Evolutionary conservation across 2,329 filamentous ascomycete species (phyloP).

Genomic region (Davidsoniella neocaledoniae): DNA sequence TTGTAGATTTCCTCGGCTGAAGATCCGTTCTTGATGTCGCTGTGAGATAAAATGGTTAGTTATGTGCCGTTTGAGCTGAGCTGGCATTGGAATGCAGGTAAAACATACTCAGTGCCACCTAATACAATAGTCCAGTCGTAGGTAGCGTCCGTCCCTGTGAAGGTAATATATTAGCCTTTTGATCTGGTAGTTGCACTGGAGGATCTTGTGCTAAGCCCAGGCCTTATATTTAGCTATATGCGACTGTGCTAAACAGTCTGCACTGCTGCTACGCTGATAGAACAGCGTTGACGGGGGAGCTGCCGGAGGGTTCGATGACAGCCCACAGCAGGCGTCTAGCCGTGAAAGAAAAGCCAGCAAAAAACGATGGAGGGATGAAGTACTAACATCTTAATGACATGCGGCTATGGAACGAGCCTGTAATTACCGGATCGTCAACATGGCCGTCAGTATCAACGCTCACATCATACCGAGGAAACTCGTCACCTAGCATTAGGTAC

Average conservation of each 20-base stretch:
- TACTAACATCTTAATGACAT: constrained; percentile 23
- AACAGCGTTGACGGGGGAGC: too few species aligned
- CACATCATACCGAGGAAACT: constrained; percentile 28
- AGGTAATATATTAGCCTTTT: not conserved
- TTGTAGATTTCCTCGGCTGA: constrained; percentile 28
- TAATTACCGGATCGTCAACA: constrained; percentile 32
- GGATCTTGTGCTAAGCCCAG: not conserved
- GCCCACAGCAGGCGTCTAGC: not conserved
- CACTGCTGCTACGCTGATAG: too few species aligned
- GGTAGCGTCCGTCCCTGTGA: constrained; percentile 13
- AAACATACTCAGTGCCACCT: constrained; percentile 42
- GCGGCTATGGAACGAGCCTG: constrained; percentile 19
- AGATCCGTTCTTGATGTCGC: constrained; percentile 32
- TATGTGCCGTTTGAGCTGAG: too few species aligned
- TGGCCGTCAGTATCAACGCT: constrained; percentile 29
- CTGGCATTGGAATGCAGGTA: not conserved
- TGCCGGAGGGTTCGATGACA: too few species aligned
- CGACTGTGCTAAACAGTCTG: too few species aligned
- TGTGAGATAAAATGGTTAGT: constrained; percentile 14
- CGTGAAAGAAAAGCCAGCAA: not conserved
- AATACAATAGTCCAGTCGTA: constrained; percentile 48
- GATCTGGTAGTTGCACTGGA: not conserved
- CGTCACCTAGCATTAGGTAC: constrained; percentile 27
- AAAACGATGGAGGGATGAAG: not conserved
- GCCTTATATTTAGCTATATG: too few species aligned